Evolutionary conservation across 306 rosid genomes (phyloP), one percentile per base, ranked within the genome.

Genomic region (Aeschynomene evenia): DNA sequence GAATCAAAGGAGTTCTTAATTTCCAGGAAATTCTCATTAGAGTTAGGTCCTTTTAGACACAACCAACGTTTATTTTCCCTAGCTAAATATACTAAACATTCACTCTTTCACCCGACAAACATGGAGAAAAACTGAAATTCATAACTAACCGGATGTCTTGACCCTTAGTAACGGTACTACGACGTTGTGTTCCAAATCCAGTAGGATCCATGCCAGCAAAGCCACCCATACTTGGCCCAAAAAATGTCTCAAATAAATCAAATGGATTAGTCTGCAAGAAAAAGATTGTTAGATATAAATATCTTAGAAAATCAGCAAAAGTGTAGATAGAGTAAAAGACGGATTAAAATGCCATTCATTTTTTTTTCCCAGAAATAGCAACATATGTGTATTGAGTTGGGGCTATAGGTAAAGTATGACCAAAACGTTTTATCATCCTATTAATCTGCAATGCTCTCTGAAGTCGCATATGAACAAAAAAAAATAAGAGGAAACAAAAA

Each of bases 201-300:
- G 90, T 54, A 46, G 81, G 84, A 77, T 91, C 96, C 97, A 87
- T 88, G 49, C 90, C 90, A 62, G 75, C 26, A 73, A 94, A 94
- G 54, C 97, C 97, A 46, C 91, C 89, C 95, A 92, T 88, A 68
- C 73, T 88, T 20, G 92, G 71, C 66, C 99, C 97, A 75, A 94
- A 94, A 77, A 94, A 91, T 46, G 99, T 85, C 92, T 94, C 99
- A 79, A 94, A 94, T 66, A 94, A 83, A 83, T 94, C 99, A 75
- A 94, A 94, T 9, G 99, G 97, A 84, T 91, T 94, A 15, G 95
- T 94, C 99, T 94, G 91, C 80, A 79, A 58, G 42, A 74, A 79
- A 36, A 40, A 60, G 9, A 56, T 26, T 22, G 15, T 20, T 73
- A 68, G 24, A 37, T 76, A 19, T 22, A 66, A 71, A 51, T 22